Conservation (phyloP, 805 yeast species). For the Starmera quercuum region DNA sequence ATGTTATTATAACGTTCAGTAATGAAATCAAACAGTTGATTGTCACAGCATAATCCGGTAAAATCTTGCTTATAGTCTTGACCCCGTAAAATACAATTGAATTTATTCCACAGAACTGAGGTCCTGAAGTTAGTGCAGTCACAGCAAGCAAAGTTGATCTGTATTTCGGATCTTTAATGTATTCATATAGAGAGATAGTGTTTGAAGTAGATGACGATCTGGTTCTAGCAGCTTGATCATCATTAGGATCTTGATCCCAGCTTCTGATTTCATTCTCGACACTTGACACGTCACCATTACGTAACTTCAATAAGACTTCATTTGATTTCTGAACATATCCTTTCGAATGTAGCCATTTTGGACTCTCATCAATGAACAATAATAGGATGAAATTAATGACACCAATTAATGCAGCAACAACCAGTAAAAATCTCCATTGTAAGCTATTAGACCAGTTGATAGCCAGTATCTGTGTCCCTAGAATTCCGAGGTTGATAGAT, state of each 20-base stretch:
- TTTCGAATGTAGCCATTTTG: constrained; percentile 65
- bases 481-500: constrained; percentile 76
- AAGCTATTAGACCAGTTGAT: constrained; percentile 53
- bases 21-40: constrained; percentile 74
- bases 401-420: constrained; percentile 54
- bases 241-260: constrained; percentile 6
- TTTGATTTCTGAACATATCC: constrained; percentile 38
- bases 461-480: constrained; percentile 72
- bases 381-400: constrained; percentile 35
- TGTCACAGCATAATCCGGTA: constrained; percentile 64
- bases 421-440: constrained; percentile 68
- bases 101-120: constrained; percentile 91
- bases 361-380: constrained; percentile 60
- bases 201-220: neutral
- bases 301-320: constrained; percentile 24
- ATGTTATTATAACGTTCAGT: constrained; percentile 69
- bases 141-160: constrained; percentile 56
- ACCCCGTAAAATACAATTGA: constrained; percentile 93
- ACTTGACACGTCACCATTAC: constrained; percentile 21
- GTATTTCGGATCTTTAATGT: constrained; percentile 45
- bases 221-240: constrained; percentile 20
- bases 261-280: constrained; percentile 13
- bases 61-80: constrained; percentile 58
- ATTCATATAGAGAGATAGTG: constrained; percentile 27
- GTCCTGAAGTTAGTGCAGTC: constrained; percentile 68